phyloP scores from a whole-genome alignment of 2,329 filamentous ascomycete species.

The Colletotrichum plurivorum region DNA sequence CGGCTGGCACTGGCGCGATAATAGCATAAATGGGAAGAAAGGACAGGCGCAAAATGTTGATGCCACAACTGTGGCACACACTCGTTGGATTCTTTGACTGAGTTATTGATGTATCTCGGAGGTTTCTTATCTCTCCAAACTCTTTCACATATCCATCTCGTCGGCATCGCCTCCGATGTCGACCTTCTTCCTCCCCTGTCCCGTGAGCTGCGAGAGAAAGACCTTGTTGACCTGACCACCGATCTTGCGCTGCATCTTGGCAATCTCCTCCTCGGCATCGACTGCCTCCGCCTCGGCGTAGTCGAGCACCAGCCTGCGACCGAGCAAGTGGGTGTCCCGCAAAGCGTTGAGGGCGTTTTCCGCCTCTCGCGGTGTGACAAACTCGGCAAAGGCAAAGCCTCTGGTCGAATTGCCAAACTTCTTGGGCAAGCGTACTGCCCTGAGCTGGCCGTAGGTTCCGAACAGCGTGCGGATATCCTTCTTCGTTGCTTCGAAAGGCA shows the following conservation, averaged over 20 bases:
- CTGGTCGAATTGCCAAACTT: constrained; percentile 92
- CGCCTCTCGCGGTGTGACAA: constrained; percentile 91
- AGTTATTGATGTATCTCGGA: constrained; percentile 14
- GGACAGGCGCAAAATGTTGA: not conserved
- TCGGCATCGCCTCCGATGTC: constrained; percentile 80
- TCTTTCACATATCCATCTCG: constrained; percentile 50
- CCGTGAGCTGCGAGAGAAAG: constrained; percentile 88
- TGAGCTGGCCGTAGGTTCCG: constrained; percentile 90
- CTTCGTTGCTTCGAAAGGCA: constrained; percentile 95
- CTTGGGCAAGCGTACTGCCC: constrained; percentile 93
- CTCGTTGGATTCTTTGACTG: not conserved
- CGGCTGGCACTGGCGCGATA: constrained; percentile 7
- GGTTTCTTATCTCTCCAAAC: not conserved
- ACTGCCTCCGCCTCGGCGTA: constrained; percentile 90
- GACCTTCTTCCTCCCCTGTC: constrained; percentile 88
- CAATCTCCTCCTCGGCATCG: constrained; percentile 95
- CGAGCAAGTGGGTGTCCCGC: constrained; percentile 92
- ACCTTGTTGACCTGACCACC: constrained; percentile 92
- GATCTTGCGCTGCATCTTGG: constrained; percentile 97
- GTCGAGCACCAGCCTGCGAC: constrained; percentile 89
- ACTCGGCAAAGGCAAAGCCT: constrained; percentile 97
- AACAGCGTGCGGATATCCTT: constrained; percentile 91
- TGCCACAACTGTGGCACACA: constrained; percentile 15
- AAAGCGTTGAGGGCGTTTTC: constrained; percentile 91
- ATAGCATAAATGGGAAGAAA: not conserved